Base-by-base conservation (phyloP, 2,329 filamentous ascomycete species). In the Fusarium lateritium region DNA sequence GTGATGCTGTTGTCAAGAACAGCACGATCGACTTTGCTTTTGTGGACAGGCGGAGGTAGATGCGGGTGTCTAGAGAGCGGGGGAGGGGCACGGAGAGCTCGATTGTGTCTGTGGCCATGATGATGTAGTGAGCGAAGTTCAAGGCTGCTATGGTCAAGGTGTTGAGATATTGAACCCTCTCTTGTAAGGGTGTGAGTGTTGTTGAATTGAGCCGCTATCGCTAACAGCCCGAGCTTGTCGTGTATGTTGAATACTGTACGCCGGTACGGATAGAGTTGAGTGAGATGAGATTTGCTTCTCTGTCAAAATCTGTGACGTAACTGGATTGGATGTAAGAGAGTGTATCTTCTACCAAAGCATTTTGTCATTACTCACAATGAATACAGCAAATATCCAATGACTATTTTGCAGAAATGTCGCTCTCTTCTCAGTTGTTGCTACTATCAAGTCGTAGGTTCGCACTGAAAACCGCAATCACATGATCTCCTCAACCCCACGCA, bases 51-150 rank as follows among this genome's bases (percentile, higher is more conserved):
- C 87, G 87, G 36, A 90, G 75, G 76, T 89, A 87, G 64, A 92
- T 85, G 67, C 84, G 86, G 9, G 89, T 88, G 72, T 90, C 88
- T 19, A 88, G 78, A 2, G 89, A 85, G 63, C 82, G 84, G 13
- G 89, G 89, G 22, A 92, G 81, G 7, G 87, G 86, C 24, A 91
- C 82, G 2, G 88, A 89, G 13, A 91, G 78, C 72, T 90, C 72
- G 38, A 71, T 52, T 11, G 71, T 50, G 39, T 70, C 64, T 46
- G 70, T 65, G 22, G 73, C 65, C 76, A 78, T 79, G 52, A 34
- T 70, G 28, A n/a, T 47, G 42, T 24, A 42, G 28, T 43, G 39
- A 19, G 34, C 17, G 11, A 15, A 45, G 24, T 4, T 26, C 14
- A 14, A n/a, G 4, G 2, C 11, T 22, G 7, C 17, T 6, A 13